Evolutionary conservation across 192 early-diverging fungal genomes (phyloP).

Genomic region (Mortierella hygrophila): DNA sequence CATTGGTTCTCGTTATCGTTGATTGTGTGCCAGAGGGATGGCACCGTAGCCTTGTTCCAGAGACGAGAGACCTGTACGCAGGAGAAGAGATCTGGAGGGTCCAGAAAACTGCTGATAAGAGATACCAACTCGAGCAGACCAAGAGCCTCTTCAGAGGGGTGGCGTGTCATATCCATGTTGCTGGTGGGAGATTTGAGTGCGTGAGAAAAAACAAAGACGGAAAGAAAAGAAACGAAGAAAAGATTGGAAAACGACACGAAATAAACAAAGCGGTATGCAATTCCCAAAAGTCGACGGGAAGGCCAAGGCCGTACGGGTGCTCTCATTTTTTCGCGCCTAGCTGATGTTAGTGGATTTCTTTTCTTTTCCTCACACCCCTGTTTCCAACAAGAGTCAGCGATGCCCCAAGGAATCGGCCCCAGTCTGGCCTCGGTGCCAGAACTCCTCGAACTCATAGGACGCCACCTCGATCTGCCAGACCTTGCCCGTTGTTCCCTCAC

Average conservation of each 20-base stretch:
- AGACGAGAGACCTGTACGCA: neutral
- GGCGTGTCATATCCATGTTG: neutral
- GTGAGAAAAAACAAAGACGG: neutral
- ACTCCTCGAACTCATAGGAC: neutral
- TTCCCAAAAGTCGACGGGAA: no score
- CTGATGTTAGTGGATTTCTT: no score
- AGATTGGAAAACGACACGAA: no score
- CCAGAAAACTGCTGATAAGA: neutral
- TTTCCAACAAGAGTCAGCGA: neutral
- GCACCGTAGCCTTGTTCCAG: neutral
- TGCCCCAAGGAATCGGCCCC: neutral
- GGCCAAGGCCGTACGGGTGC: no score
- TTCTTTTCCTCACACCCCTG: neutral
- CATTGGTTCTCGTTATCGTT: neutral
- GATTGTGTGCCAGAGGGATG: slow-evolving; percentile 1
- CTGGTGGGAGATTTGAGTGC: neutral
- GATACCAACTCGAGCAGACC: neutral
- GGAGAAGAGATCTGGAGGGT: neutral
- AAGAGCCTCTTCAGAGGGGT: neutral
- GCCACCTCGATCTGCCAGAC: neutral
- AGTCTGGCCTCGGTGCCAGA: neutral
- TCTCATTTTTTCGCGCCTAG: no score
- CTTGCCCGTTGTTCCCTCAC: neutral
- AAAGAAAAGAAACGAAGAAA: neutral
- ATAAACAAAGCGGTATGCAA: no score